A percentile compares a stretch with the other conserved stretches of the same genome.
Conservation (phyloP, 352 stramenopile genomes). For the Phytopythium ostracodes region DNA sequence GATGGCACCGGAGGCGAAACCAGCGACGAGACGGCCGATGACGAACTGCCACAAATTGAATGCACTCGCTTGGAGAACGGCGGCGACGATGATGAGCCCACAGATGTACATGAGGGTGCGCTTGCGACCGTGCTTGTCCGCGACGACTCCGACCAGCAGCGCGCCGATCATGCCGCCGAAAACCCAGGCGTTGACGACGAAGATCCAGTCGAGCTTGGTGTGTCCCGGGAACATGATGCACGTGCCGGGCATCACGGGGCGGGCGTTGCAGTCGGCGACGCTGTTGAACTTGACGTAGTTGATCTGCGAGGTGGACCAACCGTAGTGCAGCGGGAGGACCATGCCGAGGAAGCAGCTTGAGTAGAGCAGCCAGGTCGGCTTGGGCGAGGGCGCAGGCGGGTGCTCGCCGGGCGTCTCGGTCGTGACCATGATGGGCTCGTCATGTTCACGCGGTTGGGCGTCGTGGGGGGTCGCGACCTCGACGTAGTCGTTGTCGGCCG, state of each 20-base stretch:
- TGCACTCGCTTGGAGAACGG: constrained; percentile 22
- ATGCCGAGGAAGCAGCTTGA: constrained; percentile 27
- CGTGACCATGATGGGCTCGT: neutral
- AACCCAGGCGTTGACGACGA: constrained; percentile 41
- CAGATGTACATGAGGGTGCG: constrained; percentile 38
- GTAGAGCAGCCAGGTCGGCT: constrained; percentile 34
- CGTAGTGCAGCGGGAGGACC: constrained; percentile 33
- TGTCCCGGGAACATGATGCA: constrained; percentile 38
- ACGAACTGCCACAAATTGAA: constrained; percentile 35
- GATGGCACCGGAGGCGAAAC: constrained; percentile 45
- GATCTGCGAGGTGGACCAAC: constrained; percentile 41
- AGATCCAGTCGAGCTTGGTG: constrained; percentile 27
- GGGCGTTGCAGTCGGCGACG: constrained; percentile 21
- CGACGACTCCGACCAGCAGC: constrained; percentile 18
- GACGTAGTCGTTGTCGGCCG: neutral
- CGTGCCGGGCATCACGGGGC: constrained; percentile 14
- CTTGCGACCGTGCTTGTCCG: constrained; percentile 35
- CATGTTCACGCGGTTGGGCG: neutral
- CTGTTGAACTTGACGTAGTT: constrained; percentile 44
- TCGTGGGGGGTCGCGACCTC: neutral
- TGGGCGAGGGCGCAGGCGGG: constrained; percentile 2
- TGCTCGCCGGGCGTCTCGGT: neutral
- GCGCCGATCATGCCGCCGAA: constrained; percentile 34
- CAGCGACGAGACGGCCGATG: constrained; percentile 39
- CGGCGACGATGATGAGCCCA: constrained; percentile 34